Conservation (phyloP, 306 rosid species). For the Cajanus cajan region DNA sequence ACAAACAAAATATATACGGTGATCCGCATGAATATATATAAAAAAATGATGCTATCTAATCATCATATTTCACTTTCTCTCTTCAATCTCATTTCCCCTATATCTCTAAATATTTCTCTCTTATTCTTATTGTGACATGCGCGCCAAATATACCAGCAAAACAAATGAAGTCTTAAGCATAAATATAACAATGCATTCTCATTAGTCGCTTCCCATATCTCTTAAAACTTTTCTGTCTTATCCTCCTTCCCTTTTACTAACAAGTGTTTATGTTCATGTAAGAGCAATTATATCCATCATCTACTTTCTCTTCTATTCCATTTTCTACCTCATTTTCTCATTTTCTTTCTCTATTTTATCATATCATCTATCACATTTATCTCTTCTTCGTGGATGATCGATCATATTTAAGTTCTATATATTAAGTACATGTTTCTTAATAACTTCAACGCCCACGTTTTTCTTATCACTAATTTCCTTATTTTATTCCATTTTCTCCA, state of each 20-base stretch:
- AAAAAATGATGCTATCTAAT: neutral
- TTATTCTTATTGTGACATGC: no score
- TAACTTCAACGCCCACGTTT: neutral
- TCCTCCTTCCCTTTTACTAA: neutral
- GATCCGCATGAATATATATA: neutral
- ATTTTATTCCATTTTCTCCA: neutral
- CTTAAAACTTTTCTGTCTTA: neutral
- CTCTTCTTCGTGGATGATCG: no score
- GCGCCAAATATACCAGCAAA: no score
- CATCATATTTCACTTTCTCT: neutral
- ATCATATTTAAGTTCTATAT: no score
- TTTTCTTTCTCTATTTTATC: no score
- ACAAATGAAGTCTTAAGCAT: no score
- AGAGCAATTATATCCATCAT: no score
- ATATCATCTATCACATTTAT: no score
- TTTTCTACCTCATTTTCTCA: no score
- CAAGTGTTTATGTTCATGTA: neutral
- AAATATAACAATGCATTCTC: no score
- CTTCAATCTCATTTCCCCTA: neutral
- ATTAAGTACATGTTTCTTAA: neutral
- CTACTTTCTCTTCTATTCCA: no score
- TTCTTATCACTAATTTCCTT: neutral
- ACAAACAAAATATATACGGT: neutral
- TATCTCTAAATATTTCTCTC: neutral
- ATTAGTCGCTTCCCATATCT: neutral